These are phyloP conservation scores for Alternaria gansuensis DNA, from an alignment of 2,329 filamentous ascomycete species.

Conservation along the genomic window DNA sequence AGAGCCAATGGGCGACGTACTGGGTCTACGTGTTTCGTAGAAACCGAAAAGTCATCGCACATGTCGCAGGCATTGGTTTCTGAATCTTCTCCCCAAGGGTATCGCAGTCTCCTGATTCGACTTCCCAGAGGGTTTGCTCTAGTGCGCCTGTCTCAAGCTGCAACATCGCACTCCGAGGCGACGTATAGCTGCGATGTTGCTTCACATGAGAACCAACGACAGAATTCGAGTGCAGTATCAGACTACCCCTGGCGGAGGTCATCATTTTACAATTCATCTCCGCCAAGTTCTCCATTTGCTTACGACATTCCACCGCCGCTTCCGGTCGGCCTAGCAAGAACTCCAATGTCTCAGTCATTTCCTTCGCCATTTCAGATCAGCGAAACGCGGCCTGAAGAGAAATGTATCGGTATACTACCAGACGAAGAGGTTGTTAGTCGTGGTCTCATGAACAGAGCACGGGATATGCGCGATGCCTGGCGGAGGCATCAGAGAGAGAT, in stretches of 20 bases:
- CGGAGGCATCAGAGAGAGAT: slow-evolving; percentile 31
- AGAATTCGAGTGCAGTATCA: slow-evolving; percentile 9
- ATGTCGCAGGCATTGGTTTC: background rate
- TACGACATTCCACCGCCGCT: slow-evolving; percentile 24
- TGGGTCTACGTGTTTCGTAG: background rate
- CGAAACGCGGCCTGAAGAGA: slow-evolving; percentile 4
- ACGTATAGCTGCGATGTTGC: slow-evolving; percentile 12
- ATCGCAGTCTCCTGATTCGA: slow-evolving; percentile 29
- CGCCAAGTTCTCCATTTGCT: slow-evolving; percentile 19
- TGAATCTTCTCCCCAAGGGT: background rate
- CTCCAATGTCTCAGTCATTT: background rate
- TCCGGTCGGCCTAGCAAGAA: slow-evolving; percentile 3
- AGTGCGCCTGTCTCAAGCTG: slow-evolving; percentile 28
- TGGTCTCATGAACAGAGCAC: slow-evolving; percentile 36
- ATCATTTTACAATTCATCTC: slow-evolving; percentile 26
- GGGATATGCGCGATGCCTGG: slow-evolving; percentile 36
- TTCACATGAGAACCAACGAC: slow-evolving; percentile 8
- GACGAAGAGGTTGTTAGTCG: slow-evolving; percentile 13
- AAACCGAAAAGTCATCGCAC: background rate
- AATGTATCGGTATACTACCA: slow-evolving; percentile 1
- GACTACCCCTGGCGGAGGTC: slow-evolving; percentile 19
- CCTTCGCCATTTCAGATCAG: slow-evolving; percentile 4
- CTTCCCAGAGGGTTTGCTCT: slow-evolving; percentile 38
- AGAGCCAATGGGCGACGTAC: background rate
- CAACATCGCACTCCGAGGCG: slow-evolving; percentile 16